Base-by-base conservation (phyloP, 805 yeast genomes). In the Myxozyma lipomycoides region DNA sequence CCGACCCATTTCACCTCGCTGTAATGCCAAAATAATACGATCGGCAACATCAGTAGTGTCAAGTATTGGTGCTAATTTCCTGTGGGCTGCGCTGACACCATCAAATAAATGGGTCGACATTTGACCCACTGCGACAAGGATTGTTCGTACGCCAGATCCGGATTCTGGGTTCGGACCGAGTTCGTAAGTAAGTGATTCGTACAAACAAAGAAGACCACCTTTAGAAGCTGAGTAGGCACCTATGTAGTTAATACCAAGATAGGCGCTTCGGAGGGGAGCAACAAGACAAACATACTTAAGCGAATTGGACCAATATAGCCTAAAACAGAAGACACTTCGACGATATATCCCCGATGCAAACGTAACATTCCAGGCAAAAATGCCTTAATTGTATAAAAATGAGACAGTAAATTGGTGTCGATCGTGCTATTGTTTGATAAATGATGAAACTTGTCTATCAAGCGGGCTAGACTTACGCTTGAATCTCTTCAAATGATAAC, bases 51-150 rank as follows among this genome's bases (percentile, higher is more conserved):
- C 73, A 15, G 63, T 62, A 0, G 95, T 88, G 19, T 83, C 83
- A 34, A 89, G 70, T 52, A 84, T 87, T 0, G 96, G 97, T 0
- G 98, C 96, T 4, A 89, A 64, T 3, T 83, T 53, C 1, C 74
- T 69, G 17, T 86, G 82, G 0, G 96, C 96, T 0, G 95, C 83
- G 26, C 67, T 56, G 3, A 90, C 86, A 1, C 82, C 82, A 15
- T 73, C 71, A 64, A 90, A 90, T 84, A 90, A 76, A 2, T 65
- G 61, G 0, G 96, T 89, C 43, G 74, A 77, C 56, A 90, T 67
- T 64, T 90, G 96, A 0, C 98, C 98, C 0, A 96, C 95, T 60
- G 93, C 83, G 0, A 90, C 74, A 34, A 90, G 71, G 48, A 90
- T 68, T 0, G 95, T 83, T 58, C 82, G 82, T 10, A 90, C 77